Evolutionary conservation across 1,139 yeast genomes (phyloP).

Genomic region (Suhomyces choctaworum): DNA sequence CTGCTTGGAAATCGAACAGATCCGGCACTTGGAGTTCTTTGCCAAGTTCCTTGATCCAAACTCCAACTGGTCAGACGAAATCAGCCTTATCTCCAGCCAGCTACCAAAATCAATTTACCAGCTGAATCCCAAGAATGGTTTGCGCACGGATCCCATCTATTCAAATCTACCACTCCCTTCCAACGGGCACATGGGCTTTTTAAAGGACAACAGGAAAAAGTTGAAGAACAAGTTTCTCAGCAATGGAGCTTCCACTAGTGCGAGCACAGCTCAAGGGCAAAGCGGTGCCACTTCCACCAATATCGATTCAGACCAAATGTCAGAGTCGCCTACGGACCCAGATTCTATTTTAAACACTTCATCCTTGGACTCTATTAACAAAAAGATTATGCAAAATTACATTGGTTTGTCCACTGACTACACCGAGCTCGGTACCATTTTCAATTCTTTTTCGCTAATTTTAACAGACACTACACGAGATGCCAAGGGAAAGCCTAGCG

Average conservation of each 20-base stretch:
- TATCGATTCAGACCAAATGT: neutral
- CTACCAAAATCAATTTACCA: constrained; percentile 44
- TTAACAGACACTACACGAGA: constrained; percentile 42
- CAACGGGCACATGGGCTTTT: constrained; percentile 36
- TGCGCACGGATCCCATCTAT: constrained; percentile 59
- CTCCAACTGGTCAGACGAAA: constrained; percentile 70
- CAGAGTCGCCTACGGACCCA: constrained; percentile 8
- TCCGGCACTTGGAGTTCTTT: constrained; percentile 63
- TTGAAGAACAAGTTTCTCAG: constrained; percentile 26
- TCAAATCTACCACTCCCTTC: constrained; percentile 64
- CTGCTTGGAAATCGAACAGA: constrained; percentile 58
- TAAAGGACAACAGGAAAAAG: constrained; percentile 34
- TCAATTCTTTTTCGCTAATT: constrained; percentile 73
- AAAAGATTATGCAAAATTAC: constrained; percentile 60
- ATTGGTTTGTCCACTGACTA: constrained; percentile 66
- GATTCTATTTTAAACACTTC: constrained; percentile 33
- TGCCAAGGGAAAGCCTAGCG: constrained; percentile 17
- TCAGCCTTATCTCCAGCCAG: constrained; percentile 37
- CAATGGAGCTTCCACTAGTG: constrained; percentile 7
- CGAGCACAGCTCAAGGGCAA: constrained; percentile 1
- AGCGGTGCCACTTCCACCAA: constrained; percentile 4
- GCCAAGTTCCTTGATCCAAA: constrained; percentile 82
- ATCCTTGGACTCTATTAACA: constrained; percentile 66
- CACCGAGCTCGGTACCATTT: constrained; percentile 67
- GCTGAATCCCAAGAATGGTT: constrained; percentile 59